Percentiles rank a stretch among this genome's conserved stretches.
phyloP scores from a whole-genome alignment of 495 filamentous ascomycete genomes.

The Endocarpon pusillum region DNA sequence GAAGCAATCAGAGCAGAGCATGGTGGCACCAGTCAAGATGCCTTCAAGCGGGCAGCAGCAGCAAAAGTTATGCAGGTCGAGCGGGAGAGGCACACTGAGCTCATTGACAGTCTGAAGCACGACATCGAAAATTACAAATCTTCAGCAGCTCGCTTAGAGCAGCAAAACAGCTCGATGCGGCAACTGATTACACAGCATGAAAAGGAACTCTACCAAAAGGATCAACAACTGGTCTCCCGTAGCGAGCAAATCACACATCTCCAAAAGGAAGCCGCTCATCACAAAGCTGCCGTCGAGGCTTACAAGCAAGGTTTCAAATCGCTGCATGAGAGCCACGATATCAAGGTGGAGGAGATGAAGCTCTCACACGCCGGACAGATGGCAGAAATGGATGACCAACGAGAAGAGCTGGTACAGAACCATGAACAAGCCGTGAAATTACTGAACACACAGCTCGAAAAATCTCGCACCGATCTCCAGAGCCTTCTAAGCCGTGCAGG shows the following conservation, averaged over 20 bases:
- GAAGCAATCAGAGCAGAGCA: slow-evolving; percentile 31
- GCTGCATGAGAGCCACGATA: slow-evolving; percentile 35
- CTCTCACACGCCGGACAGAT: no score
- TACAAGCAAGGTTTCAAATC: slow-evolving; percentile 36
- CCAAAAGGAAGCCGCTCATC: slow-evolving; percentile 27
- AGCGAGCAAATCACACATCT: slow-evolving; percentile 23
- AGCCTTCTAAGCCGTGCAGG: neutral
- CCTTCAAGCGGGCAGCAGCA: slow-evolving; percentile 27
- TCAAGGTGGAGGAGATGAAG: slow-evolving; percentile 32
- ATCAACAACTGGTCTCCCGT: slow-evolving; percentile 25
- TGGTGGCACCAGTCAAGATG: slow-evolving; percentile 14
- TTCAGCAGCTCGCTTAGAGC: slow-evolving; percentile 37
- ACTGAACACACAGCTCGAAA: slow-evolving; percentile 16
- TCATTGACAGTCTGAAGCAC: slow-evolving; percentile 47
- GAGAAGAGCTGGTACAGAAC: slow-evolving; percentile 35
- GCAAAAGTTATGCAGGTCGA: slow-evolving; percentile 33
- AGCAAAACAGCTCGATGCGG: no score
- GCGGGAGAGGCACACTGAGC: slow-evolving; percentile 40
- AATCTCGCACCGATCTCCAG: slow-evolving; percentile 16
- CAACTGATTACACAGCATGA: no score
- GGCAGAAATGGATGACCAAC: slow-evolving; percentile 27
- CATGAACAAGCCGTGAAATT: no score
- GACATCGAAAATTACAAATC: slow-evolving; percentile 70
- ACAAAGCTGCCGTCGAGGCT: slow-evolving; percentile 34
- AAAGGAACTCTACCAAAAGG: slow-evolving; percentile 19